Evolutionary conservation across 495 filamentous ascomycete genomes (phyloP).

Genomic region (Tuber aestivum): DNA sequence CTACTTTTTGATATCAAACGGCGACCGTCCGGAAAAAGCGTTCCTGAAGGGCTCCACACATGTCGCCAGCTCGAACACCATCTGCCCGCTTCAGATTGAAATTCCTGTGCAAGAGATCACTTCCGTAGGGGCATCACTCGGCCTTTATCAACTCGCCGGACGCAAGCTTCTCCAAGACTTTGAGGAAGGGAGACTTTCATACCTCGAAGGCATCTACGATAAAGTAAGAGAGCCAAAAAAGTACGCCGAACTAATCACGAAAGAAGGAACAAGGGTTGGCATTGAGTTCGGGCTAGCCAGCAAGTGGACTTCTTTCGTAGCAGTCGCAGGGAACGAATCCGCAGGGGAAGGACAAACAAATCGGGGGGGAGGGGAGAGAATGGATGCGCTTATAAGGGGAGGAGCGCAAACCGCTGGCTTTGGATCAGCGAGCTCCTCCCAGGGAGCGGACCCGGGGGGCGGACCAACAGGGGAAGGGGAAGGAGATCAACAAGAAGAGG

Average conservation of each 20-base stretch:
- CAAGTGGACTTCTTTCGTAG: slow-evolving; percentile 67
- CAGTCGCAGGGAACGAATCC: slow-evolving; percentile 49
- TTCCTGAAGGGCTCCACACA: slow-evolving; percentile 47
- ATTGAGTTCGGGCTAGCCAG: slow-evolving; percentile 59
- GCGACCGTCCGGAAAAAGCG: slow-evolving; percentile 50
- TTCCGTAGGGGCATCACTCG: slow-evolving; percentile 40
- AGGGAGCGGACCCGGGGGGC: slow-evolving; percentile 49
- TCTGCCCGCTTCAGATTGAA: slow-evolving; percentile 53
- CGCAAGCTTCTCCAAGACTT: slow-evolving; percentile 62
- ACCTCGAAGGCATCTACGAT: slow-evolving; percentile 47
- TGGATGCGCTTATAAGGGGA: neutral
- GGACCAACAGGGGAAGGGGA: slow-evolving; percentile 17
- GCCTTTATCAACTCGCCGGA: slow-evolving; percentile 62
- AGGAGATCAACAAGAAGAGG: no score
- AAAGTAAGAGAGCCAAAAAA: slow-evolving; percentile 48
- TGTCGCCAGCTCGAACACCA: slow-evolving; percentile 47
- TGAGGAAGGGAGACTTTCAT: slow-evolving; percentile 59
- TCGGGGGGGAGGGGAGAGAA: neutral
- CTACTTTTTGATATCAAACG: slow-evolving; percentile 57
- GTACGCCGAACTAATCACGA: slow-evolving; percentile 53
- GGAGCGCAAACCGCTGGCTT: neutral
- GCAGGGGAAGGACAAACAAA: neutral
- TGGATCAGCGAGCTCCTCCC: neutral
- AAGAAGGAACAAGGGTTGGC: slow-evolving; percentile 59
- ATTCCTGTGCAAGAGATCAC: slow-evolving; percentile 55